phyloP scores from a whole-genome alignment of 2,329 filamentous ascomycete genomes.

The Colletotrichum simmondsii region DNA sequence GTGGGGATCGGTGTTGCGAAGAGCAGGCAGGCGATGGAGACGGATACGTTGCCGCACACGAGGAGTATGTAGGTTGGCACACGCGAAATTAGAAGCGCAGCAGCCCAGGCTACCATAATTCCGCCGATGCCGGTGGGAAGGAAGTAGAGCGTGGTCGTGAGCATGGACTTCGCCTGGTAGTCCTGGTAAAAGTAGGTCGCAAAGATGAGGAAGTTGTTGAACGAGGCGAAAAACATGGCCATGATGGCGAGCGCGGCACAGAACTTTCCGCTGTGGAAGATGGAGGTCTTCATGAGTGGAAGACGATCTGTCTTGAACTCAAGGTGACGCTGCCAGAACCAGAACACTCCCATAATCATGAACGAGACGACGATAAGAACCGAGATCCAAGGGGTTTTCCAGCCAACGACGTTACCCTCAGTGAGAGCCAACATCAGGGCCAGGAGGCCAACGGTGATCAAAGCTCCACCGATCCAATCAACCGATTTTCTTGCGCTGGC shows the following conservation, averaged over 20 bases:
- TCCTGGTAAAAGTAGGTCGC: conserved; percentile 79
- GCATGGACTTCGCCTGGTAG: conserved; percentile 68
- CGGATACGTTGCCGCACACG: conserved; percentile 65
- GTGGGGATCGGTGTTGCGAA: conserved; percentile 73
- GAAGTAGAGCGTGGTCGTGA: conserved; percentile 77
- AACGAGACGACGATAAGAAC: conserved; percentile 68
- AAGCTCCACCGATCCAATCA: conserved; percentile 74
- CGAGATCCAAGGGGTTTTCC: conserved; percentile 71
- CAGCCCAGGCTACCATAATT: conserved; percentile 64
- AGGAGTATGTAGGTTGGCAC: conserved; percentile 69
- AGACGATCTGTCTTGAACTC: conserved; percentile 61
- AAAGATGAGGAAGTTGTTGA: conserved; percentile 76
- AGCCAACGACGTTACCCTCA: conserved; percentile 76
- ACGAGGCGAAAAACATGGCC: conserved; percentile 73
- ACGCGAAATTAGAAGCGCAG: conserved; percentile 66
- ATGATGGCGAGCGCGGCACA: conserved; percentile 73
- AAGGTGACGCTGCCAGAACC: conserved; percentile 70
- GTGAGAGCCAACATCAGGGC: conserved; percentile 74
- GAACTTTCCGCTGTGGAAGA: conserved; percentile 70
- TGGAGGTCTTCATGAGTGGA: conserved; percentile 74
- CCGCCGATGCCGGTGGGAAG: conserved; percentile 73
- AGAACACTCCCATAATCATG: conserved; percentile 65
- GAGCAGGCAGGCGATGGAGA: conserved; percentile 67
- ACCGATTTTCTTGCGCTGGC: conserved; percentile 57
- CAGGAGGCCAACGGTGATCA: conserved; percentile 72